phyloP scores from a whole-genome alignment of 495 filamentous ascomycete species.

The Astrocystis sublimbata region DNA sequence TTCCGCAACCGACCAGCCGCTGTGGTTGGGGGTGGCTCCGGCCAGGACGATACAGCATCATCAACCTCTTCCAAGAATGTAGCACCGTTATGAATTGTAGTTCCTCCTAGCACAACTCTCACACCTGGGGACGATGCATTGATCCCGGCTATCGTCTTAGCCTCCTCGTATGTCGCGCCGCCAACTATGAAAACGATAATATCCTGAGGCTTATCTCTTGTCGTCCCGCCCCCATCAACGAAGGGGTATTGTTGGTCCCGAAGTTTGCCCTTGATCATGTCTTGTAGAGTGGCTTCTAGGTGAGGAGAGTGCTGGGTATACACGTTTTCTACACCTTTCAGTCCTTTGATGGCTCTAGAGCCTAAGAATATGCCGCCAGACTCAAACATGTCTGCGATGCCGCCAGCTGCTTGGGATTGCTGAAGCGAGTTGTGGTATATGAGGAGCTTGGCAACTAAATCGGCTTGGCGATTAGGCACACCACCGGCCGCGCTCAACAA shows the following conservation, averaged over 20 bases:
- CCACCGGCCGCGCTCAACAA: conserved; percentile 75
- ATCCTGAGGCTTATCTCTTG: conserved; percentile 93
- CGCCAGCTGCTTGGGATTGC: conserved; percentile 64
- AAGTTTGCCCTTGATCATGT: conserved; percentile 86
- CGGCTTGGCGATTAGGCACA: conserved; percentile 70
- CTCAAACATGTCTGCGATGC: conserved; percentile 89
- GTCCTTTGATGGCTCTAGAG: conserved; percentile 86
- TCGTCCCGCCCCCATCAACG: conserved; percentile 79
- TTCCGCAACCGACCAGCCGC: conserved; percentile 72
- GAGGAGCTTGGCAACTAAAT: conserved; percentile 74
- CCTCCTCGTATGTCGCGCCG: conserved; percentile 93
- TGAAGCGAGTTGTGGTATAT: conserved; percentile 83
- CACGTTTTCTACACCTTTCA: conserved; percentile 97
- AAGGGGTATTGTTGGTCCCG: conserved; percentile 87
- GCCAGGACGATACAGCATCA: conserved; percentile 78
- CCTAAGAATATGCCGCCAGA: conserved; percentile 88
- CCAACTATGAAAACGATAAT: conserved; percentile 93
- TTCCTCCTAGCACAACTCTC: conserved; percentile 83
- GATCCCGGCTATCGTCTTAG: conserved; percentile 87
- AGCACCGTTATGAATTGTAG: conserved; percentile 78
- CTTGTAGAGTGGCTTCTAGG: conserved; percentile 82
- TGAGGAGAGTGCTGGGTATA: conserved; percentile 96
- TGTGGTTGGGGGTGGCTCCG: conserved; percentile 65
- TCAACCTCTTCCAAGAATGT: conserved; percentile 87
- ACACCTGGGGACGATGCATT: conserved; percentile 90